Conservation (phyloP, 495 filamentous ascomycete species). For the Penicillium alfredii region DNA sequence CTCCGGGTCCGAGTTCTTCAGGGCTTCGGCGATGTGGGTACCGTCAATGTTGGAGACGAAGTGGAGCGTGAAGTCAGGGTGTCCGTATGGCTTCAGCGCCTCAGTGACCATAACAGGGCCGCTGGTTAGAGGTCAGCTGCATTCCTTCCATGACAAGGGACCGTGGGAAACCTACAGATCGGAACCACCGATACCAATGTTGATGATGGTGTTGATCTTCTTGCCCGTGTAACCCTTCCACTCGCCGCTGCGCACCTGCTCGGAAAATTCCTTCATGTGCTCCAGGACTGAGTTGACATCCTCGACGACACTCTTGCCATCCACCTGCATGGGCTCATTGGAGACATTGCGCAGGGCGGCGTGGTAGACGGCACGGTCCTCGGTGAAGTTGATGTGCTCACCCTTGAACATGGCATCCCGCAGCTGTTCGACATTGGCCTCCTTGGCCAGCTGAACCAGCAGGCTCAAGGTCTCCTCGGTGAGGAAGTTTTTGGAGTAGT, state of each 20-base stretch:
- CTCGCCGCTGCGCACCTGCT: conserved; percentile 86
- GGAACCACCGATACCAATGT: conserved; percentile 96
- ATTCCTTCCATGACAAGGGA: not conserved
- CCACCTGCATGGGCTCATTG: conserved; percentile 83
- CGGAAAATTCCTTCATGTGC: conserved; percentile 96
- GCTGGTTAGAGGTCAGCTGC: conserved; percentile 45
- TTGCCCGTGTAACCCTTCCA: conserved; percentile 99
- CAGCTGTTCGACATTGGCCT: conserved; percentile 85
- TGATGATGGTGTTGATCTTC: conserved; percentile 92
- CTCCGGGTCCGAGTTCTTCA: conserved; percentile 83
- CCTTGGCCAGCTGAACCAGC: conserved; percentile 81
- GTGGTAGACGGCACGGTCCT: conserved; percentile 94
- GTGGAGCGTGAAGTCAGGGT: conserved; percentile 78
- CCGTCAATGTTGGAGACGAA: conserved; percentile 99
- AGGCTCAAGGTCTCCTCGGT: conserved; percentile 86
- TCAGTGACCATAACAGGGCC: conserved; percentile 98
- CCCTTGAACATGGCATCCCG: conserved; percentile 95
- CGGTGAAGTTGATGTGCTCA: conserved; percentile 98
- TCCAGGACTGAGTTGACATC: conserved; percentile 85
- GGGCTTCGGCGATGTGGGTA: conserved; percentile 92
- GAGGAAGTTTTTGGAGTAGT: conserved; percentile 98
- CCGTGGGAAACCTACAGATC: conserved; percentile 70
- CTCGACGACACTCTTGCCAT: conserved; percentile 93
- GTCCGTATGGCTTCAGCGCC: conserved; percentile 88
- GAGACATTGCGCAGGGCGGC: conserved; percentile 82